Conservation (phyloP, 371 early-diverging fungal genomes). For the Zopfochytrium polystomum region DNA sequence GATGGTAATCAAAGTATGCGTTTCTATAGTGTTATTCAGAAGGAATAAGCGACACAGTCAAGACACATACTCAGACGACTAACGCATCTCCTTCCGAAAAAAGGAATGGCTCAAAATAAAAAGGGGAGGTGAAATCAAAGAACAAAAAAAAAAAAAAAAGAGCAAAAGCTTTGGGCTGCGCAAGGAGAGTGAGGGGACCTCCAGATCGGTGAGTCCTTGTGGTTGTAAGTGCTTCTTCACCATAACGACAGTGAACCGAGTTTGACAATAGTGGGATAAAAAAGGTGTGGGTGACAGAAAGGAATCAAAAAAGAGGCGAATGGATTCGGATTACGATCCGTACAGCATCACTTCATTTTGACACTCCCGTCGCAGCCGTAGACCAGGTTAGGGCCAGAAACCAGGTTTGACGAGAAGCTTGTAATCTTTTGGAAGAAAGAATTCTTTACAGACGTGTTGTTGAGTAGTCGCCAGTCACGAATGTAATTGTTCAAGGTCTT, state of each 20-base stretch:
- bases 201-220: no score
- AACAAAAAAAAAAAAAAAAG: background rate
- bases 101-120: background rate
- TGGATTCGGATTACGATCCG: background rate
- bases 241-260: no score
- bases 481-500: constrained; percentile 14
- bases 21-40: no score
- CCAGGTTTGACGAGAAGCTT: background rate
- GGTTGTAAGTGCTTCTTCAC: no score
- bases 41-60: no score
- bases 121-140: constrained; percentile 2
- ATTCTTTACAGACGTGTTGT: background rate
- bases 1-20: no score
- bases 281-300: background rate
- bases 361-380: constrained; percentile 15
- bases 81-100: no score
- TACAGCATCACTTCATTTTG: background rate
- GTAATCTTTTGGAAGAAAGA: background rate
- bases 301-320: background rate
- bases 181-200: no score
- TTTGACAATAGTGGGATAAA: background rate
- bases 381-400: background rate
- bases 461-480: constrained; percentile 15
- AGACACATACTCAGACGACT: no score
- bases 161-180: background rate